These are phyloP conservation scores for Mortierella sp. DNA, from an alignment of 371 early-diverging fungal genomes.

Conservation along the genomic window DNA sequence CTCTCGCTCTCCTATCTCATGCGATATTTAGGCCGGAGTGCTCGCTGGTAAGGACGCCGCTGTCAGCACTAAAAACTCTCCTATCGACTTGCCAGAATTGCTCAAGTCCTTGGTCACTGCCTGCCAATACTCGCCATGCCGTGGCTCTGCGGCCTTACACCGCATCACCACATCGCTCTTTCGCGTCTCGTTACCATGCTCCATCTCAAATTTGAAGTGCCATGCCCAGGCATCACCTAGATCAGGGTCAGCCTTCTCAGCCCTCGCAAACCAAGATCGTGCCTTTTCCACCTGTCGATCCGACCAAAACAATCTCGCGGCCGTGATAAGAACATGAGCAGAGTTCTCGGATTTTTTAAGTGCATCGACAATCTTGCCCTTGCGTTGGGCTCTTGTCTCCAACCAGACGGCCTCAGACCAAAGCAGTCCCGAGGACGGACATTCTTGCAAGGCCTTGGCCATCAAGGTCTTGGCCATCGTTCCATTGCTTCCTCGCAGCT, in stretches of 20 bases:
- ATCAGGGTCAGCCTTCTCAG: constrained; percentile 86
- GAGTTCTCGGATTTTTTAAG: constrained; percentile 92
- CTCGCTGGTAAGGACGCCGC: constrained; percentile 56
- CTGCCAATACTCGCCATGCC: constrained; percentile 93
- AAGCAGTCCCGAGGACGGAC: constrained; percentile 86
- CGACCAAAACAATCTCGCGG: constrained; percentile 92
- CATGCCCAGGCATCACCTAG: constrained; percentile 96
- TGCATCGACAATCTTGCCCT: constrained; percentile 90
- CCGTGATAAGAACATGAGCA: constrained; percentile 79
- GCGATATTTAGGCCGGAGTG: constrained; percentile 20
- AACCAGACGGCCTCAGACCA: constrained; percentile 92
- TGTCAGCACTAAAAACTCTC: constrained; percentile 73
- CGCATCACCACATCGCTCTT: constrained; percentile 70
- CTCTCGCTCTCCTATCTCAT: too few relatives aligned
- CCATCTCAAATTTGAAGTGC: constrained; percentile 91
- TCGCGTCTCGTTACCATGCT: constrained; percentile 74
- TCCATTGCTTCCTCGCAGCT: constrained; percentile 75
- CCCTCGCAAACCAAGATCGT: constrained; percentile 89
- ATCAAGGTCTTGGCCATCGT: constrained; percentile 82
- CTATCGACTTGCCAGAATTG: constrained; percentile 73
- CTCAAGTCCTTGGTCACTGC: constrained; percentile 77
- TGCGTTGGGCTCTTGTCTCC: constrained; percentile 90
- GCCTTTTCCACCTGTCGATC: constrained; percentile 96
- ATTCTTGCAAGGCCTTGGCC: constrained; percentile 92
- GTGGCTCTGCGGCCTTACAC: constrained; percentile 86